Evolutionary conservation across 2,329 filamentous ascomycete species (phyloP), one percentile per base, ranked within the genome.

Genomic region (Xylariomycetidae sp.): DNA sequence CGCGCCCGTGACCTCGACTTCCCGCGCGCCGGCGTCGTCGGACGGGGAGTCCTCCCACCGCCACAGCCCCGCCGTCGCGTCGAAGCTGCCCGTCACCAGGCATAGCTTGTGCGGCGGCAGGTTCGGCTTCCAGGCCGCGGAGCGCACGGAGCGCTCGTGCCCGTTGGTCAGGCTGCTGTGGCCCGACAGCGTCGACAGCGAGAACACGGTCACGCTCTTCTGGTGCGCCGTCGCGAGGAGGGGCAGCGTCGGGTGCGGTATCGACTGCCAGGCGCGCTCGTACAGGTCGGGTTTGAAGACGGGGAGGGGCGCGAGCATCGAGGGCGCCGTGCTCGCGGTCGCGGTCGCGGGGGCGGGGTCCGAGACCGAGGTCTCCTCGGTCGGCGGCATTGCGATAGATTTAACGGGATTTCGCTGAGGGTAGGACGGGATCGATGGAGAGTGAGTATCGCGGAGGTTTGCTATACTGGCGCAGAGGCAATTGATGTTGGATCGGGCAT

Each of bases 51-150:
- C 70, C 47, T 76, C 74, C 62, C 74, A 79, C 43, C 74, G 79
- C 90, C 80, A 94, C 49, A 85, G 75, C 8, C 88, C 92, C 2
- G 90, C 89, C 2, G 85, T 93, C 12, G 86, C 82, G 59, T 98
- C 92, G 56, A 98, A 98, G 57, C 84, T 92, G 4, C 87, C 92
- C 0, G 89, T 95, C 5, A 90, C 89, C 12, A 96, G 74, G 27
- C 90, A 86, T 35, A 85, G 80, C 54, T 80, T 76, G 40, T 69
- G 61, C 3, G 65, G 61, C 10, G 71, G 64, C 26, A 76, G 62
- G 39, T 72, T 71, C 0, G 89, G 88, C 61, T 94, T 94, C 92
- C 92, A 98, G 23, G 86, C 81, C 14, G 81, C 78, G 31, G 79
- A 78, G 35, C 92, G 78, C n/a, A 98, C 79, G 49, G 84, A 92